A percentile compares a stretch with the other conserved stretches of the same genome.
phyloP scores from a whole-genome alignment of 805 yeast species.

The Wickerhamiella spandovensis region DNA sequence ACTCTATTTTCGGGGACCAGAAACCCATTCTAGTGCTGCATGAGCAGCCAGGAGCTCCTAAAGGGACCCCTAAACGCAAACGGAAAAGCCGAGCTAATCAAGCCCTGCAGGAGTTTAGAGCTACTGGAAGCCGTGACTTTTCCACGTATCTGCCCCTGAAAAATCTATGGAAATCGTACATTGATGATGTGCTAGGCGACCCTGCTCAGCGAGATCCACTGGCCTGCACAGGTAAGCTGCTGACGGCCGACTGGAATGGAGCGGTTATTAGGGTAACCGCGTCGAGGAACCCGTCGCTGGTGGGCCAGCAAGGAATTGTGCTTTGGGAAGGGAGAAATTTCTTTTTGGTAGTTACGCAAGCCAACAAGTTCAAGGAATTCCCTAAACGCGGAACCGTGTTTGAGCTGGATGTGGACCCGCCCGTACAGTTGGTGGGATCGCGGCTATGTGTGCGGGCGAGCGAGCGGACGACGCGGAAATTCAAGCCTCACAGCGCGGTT shows the following conservation, averaged over 20 bases:
- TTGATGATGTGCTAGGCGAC: constrained; percentile 36
- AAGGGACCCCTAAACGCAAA: constrained; percentile 19
- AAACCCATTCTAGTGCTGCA: constrained; percentile 24
- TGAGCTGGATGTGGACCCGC: constrained; percentile 28
- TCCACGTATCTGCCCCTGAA: constrained; percentile 43
- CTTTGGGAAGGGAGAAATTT: constrained; percentile 72
- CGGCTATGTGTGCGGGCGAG: constrained; percentile 60
- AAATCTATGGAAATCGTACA: constrained; percentile 62
- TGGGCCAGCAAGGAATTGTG: constrained; percentile 62
- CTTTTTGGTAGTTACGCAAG: constrained; percentile 47
- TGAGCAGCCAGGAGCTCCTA: constrained; percentile 3
- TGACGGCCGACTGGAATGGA: constrained; percentile 75
- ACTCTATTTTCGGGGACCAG: constrained; percentile 25
- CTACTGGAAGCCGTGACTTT: constrained; percentile 21
- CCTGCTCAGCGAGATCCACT: constrained; percentile 3
- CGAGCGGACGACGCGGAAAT: constrained; percentile 74
- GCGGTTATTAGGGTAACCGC: constrained; percentile 46
- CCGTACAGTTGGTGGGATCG: constrained; percentile 63
- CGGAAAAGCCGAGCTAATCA: constrained; percentile 21
- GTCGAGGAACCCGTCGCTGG: constrained; percentile 40
- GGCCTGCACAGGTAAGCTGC: constrained; percentile 29
- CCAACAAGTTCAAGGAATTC: constrained; percentile 32
- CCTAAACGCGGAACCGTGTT: constrained; percentile 60
- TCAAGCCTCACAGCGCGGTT: constrained; percentile 65
- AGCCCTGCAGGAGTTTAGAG: constrained; percentile 25